Conservation (phyloP, 345 rosid species). For the Laguncularia racemosa region DNA sequence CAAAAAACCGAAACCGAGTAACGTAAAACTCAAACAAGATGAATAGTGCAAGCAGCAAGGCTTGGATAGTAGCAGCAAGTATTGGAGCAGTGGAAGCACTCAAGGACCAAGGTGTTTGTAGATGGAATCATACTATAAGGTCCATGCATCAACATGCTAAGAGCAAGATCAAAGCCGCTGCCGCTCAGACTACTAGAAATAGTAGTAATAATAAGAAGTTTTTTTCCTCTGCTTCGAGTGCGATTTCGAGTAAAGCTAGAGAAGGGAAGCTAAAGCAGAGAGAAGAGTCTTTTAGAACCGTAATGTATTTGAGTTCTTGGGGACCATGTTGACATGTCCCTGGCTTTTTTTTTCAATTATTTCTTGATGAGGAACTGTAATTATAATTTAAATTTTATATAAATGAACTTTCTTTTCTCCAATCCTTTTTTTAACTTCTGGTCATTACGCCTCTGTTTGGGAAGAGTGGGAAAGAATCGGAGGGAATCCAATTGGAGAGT, state of each 20-base stretch:
- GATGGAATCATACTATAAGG: conserved; percentile 38
- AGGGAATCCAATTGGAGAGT: no score
- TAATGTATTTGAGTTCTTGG: conserved; percentile 35
- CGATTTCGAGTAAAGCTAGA: conserved; percentile 7
- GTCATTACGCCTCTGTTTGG: no score
- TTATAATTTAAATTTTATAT: no score
- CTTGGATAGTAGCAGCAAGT: conserved; percentile 48
- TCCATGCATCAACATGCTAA: conserved; percentile 26
- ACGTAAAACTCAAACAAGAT: neutral
- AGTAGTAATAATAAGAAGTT: conserved; percentile 8
- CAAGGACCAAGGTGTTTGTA: conserved; percentile 44
- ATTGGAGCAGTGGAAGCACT: conserved; percentile 43
- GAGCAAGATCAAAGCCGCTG: conserved; percentile 21
- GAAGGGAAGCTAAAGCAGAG: conserved; percentile 15
- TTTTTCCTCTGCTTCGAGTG: conserved; percentile 8
- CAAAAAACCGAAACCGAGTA: no score
- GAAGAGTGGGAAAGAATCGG: no score
- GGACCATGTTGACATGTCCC: conserved; percentile 21
- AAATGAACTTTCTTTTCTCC: no score
- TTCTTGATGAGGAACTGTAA: no score
- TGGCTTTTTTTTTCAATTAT: neutral
- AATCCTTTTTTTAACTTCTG: no score
- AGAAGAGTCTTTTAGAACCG: conserved; percentile 23
- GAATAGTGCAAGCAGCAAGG: conserved; percentile 17
- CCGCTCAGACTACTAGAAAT: conserved; percentile 12